Evolutionary conservation across 2,329 filamentous ascomycete species (phyloP).

Genomic region (Gremmenia infestans): DNA sequence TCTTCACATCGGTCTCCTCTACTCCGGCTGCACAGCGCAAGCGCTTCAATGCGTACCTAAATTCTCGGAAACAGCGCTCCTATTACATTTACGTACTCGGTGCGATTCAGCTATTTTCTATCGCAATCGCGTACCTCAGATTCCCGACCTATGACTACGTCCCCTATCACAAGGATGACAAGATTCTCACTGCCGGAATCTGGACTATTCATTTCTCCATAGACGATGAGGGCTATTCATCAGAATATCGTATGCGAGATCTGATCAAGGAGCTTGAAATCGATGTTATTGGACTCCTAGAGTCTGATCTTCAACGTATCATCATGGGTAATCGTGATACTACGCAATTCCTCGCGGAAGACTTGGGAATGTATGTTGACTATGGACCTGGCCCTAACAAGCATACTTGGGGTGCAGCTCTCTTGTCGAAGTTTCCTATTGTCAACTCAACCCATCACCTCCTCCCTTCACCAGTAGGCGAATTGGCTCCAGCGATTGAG

Average conservation of each 20-base stretch:
- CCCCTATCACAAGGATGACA: constrained; percentile 83
- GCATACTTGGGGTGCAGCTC: constrained; percentile 92
- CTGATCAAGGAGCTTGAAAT: constrained; percentile 89
- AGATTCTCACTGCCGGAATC: constrained; percentile 87
- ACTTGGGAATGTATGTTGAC: constrained; percentile 98
- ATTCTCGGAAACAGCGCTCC: constrained; percentile 45
- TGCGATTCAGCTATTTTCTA: constrained; percentile 73
- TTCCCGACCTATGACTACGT: constrained; percentile 91
- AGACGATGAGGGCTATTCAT: constrained; percentile 98
- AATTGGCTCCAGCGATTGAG: constrained; percentile 91
- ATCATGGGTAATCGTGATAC: constrained; percentile 99
- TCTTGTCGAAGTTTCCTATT: constrained; percentile 96
- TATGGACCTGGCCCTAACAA: constrained; percentile 97
- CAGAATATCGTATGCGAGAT: constrained; percentile 88
- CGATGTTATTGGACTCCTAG: constrained; percentile 93
- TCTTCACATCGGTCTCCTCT: constrained; percentile 62
- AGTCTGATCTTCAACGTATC: constrained; percentile 90
- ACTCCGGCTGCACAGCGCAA: constrained; percentile 33
- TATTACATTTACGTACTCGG: constrained; percentile 70
- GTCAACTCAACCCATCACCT: constrained; percentile 95
- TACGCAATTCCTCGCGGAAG: constrained; percentile 90
- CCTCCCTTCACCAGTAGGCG: constrained; percentile 86
- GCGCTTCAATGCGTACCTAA: constrained; percentile 34
- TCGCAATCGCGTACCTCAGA: constrained; percentile 77
- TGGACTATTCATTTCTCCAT: constrained; percentile 99